phyloP scores from a whole-genome alignment of 2,329 filamentous ascomycete genomes.

The Xylaria sp. region DNA sequence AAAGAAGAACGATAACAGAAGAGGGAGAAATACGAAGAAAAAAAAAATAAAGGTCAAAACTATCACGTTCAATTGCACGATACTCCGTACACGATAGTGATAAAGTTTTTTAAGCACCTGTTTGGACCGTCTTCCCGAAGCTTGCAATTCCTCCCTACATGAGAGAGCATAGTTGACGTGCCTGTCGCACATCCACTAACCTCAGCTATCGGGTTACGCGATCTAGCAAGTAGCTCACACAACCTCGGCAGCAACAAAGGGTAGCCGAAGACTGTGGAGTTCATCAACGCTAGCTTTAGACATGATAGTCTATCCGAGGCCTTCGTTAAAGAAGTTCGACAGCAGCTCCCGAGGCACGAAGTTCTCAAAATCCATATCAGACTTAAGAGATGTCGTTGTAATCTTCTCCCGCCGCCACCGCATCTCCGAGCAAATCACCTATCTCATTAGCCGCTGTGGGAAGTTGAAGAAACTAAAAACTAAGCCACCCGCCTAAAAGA shows the following conservation, averaged over 20 bases:
- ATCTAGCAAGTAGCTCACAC: constrained; percentile 48
- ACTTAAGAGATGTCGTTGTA: constrained; percentile 33
- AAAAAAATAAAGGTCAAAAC: too few relatives aligned
- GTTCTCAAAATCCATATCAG: constrained; percentile 46
- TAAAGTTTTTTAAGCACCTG: background rate
- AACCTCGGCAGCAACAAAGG: constrained; percentile 44
- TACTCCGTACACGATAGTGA: background rate
- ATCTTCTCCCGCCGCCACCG: background rate
- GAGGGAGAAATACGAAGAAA: background rate
- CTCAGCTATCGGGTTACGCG: constrained; percentile 37
- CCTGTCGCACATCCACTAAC: constrained; percentile 39
- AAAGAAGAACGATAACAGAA: background rate
- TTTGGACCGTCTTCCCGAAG: background rate
- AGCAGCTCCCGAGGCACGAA: constrained; percentile 37
- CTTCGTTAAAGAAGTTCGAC: constrained; percentile 45
- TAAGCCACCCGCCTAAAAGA: too few relatives aligned
- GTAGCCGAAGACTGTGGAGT: constrained; percentile 45
- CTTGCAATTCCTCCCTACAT: background rate
- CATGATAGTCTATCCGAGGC: constrained; percentile 50
- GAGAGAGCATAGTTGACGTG: background rate
- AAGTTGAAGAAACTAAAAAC: too few relatives aligned
- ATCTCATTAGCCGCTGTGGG: too few relatives aligned
- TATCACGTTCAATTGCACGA: background rate
- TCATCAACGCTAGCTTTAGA: constrained; percentile 47
- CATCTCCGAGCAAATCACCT: too few relatives aligned